These are phyloP conservation scores for Stevia rebaudiana DNA, from an alignment of 140 eudicot species.

Conservation along the genomic window DNA sequence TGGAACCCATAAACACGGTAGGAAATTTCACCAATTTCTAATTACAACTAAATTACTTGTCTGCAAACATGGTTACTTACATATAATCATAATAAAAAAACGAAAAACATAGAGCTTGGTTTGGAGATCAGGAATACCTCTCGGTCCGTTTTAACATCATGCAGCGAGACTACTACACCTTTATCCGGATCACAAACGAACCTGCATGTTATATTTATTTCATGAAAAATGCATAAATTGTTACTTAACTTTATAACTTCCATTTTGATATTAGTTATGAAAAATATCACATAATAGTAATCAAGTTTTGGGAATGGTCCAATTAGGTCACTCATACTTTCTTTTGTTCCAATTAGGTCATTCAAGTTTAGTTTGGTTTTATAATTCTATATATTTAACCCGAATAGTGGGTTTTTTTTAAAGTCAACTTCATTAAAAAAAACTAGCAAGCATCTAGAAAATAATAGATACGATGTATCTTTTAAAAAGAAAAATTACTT, in stretches of 20 bases:
- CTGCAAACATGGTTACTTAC: slow-evolving; percentile 8
- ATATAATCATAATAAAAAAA: slow-evolving; percentile 7
- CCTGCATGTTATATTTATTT: slow-evolving; percentile 17
- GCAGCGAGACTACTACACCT: slow-evolving; percentile 24
- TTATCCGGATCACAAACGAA: slow-evolving; percentile 37
- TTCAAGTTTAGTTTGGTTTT: no score
- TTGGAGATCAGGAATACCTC: slow-evolving; percentile 29
- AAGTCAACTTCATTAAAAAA: no score
- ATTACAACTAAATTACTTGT: slow-evolving; percentile 18
- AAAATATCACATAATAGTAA: no score
- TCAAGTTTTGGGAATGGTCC: no score
- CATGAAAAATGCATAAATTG: background rate
- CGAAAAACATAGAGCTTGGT: slow-evolving; percentile 21
- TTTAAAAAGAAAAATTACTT: no score
- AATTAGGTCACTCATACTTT: no score
- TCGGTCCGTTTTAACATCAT: slow-evolving; percentile 9
- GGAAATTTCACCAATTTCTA: background rate
- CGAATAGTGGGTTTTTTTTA: no score
- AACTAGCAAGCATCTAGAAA: no score
- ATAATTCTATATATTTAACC: no score
- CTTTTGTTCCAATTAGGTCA: no score
- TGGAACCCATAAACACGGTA: slow-evolving; percentile 5
- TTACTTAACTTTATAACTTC: background rate
- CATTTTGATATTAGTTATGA: background rate
- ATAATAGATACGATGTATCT: no score